A percentile compares a stretch with the other conserved stretches of the same genome.
These are phyloP conservation scores for Acacia concinna DNA, from an alignment of 331 rosid genomes.

Conservation along the genomic window DNA sequence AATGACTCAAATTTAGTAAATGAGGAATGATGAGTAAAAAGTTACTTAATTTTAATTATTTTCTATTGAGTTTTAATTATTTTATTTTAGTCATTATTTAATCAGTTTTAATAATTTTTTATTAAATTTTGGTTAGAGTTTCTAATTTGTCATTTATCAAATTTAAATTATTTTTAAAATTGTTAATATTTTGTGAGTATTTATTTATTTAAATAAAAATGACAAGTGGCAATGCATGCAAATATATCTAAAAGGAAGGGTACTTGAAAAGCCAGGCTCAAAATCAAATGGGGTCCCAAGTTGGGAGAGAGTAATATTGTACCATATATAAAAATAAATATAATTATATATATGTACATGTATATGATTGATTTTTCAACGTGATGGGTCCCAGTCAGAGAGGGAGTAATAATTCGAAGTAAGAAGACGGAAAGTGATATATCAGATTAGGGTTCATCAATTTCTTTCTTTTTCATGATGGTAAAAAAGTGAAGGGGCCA, in stretches of 20 bases:
- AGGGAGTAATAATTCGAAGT: slow-evolving; percentile 30
- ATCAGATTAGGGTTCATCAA: slow-evolving; percentile 23
- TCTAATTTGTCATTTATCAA: too few relatives aligned
- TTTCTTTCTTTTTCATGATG: slow-evolving; percentile 11
- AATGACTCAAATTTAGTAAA: too few relatives aligned
- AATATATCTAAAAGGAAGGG: neutral
- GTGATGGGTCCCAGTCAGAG: slow-evolving; percentile 24
- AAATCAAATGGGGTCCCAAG: neutral
- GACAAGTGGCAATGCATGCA: neutral
- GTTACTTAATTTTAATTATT: too few relatives aligned
- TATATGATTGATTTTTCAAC: neutral
- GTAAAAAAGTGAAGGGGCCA: neutral
- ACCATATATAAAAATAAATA: too few relatives aligned
- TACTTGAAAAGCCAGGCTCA: neutral
- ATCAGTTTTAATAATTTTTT: too few relatives aligned
- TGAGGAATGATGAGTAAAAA: too few relatives aligned
- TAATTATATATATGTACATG: neutral
- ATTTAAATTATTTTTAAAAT: too few relatives aligned
- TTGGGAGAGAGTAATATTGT: neutral
- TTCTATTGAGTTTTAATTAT: too few relatives aligned
- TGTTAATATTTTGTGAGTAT: too few relatives aligned
- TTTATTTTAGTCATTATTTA: too few relatives aligned
- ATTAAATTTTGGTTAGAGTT: too few relatives aligned
- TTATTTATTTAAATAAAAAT: too few relatives aligned
- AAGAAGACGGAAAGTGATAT: slow-evolving; percentile 25